phyloP scores from a whole-genome alignment of 305 asterid genomes.

The Ilex paraguariensis region DNA sequence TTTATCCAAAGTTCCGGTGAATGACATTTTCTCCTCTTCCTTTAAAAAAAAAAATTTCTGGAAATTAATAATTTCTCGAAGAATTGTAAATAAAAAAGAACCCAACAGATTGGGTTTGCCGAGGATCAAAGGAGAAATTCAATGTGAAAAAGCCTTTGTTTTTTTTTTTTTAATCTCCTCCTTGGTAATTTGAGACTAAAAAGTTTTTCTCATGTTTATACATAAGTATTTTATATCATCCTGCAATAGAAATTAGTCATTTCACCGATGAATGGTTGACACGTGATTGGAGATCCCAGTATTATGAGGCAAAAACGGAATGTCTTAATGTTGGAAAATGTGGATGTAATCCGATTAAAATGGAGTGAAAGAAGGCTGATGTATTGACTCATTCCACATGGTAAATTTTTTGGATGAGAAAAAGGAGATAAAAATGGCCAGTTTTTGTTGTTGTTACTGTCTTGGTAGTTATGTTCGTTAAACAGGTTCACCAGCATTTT shows the following conservation, averaged over 20 bases:
- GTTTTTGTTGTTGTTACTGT: too few species aligned
- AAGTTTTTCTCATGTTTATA: background rate
- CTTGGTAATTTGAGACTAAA: background rate
- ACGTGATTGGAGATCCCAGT: slow-evolving; percentile 48
- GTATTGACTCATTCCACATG: slow-evolving; percentile 23
- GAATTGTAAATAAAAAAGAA: background rate
- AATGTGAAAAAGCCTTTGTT: too few species aligned
- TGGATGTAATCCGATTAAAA: slow-evolving; percentile 25
- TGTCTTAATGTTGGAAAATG: slow-evolving; percentile 11
- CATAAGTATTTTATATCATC: background rate
- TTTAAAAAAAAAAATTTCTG: background rate
- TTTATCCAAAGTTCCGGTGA: slow-evolving; percentile 94
- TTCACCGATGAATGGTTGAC: slow-evolving; percentile 22
- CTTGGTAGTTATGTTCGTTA: too few species aligned
- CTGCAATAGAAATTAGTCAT: background rate
- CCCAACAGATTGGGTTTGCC: background rate
- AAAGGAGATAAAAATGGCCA: too few species aligned
- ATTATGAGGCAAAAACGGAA: slow-evolving; percentile 19
- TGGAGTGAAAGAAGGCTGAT: slow-evolving; percentile 32
- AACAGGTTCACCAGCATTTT: too few species aligned
- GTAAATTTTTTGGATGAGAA: background rate
- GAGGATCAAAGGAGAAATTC: too few species aligned
- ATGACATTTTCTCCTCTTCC: slow-evolving; percentile 39
- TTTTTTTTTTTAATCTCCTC: background rate
- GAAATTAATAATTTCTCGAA: background rate